These are phyloP conservation scores for Solanum bulbocastanum DNA, from an alignment of 257 asterid genomes.

Conservation along the genomic window DNA sequence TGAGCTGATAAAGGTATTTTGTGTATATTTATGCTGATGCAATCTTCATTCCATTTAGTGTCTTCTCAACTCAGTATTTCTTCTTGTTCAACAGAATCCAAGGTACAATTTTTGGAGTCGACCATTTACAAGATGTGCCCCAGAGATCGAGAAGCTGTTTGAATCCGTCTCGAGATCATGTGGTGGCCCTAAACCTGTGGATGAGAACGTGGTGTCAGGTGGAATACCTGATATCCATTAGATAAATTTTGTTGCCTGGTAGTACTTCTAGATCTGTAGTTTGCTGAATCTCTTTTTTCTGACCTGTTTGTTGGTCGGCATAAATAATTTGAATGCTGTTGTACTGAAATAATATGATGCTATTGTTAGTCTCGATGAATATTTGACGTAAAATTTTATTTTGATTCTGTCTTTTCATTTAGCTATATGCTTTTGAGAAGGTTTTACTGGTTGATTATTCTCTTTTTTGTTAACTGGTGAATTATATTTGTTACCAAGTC, in stretches of 20 bases:
- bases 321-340: not conserved
- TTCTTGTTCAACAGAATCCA: conserved; percentile 49
- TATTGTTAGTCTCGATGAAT: not conserved
- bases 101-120: conserved; percentile 92
- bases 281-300: not conserved
- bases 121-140: conserved; percentile 83
- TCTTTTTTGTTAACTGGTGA: not conserved
- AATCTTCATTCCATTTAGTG: not conserved
- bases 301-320: not conserved
- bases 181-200: conserved; percentile 84
- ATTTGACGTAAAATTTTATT: not conserved
- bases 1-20: conserved; percentile 78
- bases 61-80: not conserved
- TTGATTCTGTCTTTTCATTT: not conserved
- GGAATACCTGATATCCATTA: conserved; percentile 47
- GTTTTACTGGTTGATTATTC: not conserved
- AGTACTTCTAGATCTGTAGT: not conserved
- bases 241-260: not conserved
- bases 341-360: not conserved
- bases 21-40: not conserved
- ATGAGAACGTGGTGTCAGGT: conserved; percentile 62
- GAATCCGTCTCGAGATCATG: conserved; percentile 90
- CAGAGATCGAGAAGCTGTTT: conserved; percentile 88
- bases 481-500: not conserved
- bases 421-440: not conserved